These are phyloP conservation scores for Onygenales sp. DNA, from an alignment of 2,329 filamentous ascomycete genomes.

Conservation along the genomic window DNA sequence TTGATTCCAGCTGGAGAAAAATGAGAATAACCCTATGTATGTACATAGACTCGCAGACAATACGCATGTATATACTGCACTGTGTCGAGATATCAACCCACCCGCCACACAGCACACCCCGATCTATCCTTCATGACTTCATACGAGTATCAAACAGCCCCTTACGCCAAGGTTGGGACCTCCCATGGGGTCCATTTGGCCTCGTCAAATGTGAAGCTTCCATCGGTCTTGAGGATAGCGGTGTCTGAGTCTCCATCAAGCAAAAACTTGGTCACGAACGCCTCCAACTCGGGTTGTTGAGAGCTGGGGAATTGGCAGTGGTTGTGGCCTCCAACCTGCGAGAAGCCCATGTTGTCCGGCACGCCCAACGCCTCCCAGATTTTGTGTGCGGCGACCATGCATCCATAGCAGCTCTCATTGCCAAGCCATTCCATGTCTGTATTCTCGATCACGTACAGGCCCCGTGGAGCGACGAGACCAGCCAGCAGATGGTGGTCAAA, in stretches of 20 bases:
- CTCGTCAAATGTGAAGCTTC: constrained; percentile 27
- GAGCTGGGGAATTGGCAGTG: constrained; percentile 49
- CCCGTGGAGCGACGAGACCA: constrained; percentile 47
- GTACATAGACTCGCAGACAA: too few species aligned
- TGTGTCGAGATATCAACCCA: too few species aligned
- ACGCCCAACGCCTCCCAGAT: constrained; percentile 48
- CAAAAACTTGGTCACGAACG: constrained; percentile 49
- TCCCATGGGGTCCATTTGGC: constrained; percentile 35
- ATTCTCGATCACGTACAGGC: constrained; percentile 49
- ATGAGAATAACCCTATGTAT: too few species aligned
- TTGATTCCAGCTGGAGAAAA: too few species aligned
- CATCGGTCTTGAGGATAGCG: constrained; percentile 17
- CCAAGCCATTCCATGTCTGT: constrained; percentile 51
- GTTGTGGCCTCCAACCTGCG: constrained; percentile 44
- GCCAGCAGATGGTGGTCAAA: constrained; percentile 52
- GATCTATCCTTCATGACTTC: too few species aligned
- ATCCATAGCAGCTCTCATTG: constrained; percentile 46
- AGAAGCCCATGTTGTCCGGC: constrained; percentile 49
- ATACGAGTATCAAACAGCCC: too few species aligned
- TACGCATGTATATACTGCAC: too few species aligned
- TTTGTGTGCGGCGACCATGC: constrained; percentile 46
- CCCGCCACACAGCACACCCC: too few species aligned
- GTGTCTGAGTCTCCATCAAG: constrained; percentile 24
- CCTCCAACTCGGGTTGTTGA: constrained; percentile 43
- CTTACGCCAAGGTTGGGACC: constrained; percentile 17